These are phyloP conservation scores for Fibroporia radiculosa DNA, from an alignment of 768 basidiomycete genomes.

Conservation along the genomic window DNA sequence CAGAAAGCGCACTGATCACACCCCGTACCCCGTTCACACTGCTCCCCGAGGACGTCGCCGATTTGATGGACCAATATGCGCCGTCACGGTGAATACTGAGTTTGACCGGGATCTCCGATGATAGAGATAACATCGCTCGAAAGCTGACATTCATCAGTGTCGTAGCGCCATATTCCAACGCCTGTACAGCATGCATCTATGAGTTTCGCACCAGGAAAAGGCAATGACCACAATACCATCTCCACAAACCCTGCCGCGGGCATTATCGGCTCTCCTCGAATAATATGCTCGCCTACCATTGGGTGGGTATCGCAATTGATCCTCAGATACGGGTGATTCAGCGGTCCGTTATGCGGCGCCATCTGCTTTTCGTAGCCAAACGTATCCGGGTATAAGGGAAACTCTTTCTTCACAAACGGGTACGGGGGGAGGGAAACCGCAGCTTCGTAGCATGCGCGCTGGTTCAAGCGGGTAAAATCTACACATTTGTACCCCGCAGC, in stretches of 20 bases:
- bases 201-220: background rate
- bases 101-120: conserved; percentile 14
- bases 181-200: conserved; percentile 19
- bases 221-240: conserved; percentile 23
- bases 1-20: background rate
- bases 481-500: conserved; percentile 23
- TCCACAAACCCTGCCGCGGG: conserved; percentile 37
- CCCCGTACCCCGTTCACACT: conserved; percentile 3
- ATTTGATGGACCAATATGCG: conserved; percentile 22
- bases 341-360: conserved; percentile 24
- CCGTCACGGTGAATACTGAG: conserved; percentile 16
- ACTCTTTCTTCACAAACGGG: conserved; percentile 24
- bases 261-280: conserved; percentile 38
- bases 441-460: background rate
- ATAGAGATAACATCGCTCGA: conserved; percentile 17
- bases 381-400: conserved; percentile 17
- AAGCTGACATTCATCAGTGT: conserved; percentile 22
- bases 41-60: conserved; percentile 10
- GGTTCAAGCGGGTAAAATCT: conserved; percentile 22
- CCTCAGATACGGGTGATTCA: conserved; percentile 28
- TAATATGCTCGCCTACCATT: conserved; percentile 35
- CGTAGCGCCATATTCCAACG: conserved; percentile 27
- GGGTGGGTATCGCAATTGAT: conserved; percentile 32
- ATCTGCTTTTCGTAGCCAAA: conserved; percentile 15
- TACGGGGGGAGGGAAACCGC: conserved; percentile 13